Evolutionary conservation across 179 eudicot species (phyloP).

Genomic region (Nepenthes alata): DNA sequence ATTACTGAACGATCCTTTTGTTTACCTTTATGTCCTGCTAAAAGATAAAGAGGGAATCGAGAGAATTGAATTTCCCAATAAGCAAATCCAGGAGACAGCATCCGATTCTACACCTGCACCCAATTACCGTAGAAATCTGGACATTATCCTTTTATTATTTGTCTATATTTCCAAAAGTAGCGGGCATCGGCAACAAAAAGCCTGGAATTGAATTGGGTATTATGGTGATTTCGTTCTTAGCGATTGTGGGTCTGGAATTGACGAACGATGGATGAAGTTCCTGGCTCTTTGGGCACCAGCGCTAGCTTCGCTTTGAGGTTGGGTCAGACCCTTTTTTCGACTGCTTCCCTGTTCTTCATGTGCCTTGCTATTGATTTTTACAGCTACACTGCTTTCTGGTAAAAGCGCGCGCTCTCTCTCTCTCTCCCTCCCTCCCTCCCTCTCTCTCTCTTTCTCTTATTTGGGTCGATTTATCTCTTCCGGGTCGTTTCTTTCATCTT

Average conservation of each 20-base stretch:
- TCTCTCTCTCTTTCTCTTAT: not conserved
- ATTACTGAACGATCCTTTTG: no score
- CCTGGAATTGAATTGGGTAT: no score
- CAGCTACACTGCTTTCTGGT: conserved; percentile 82
- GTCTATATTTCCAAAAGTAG: no score
- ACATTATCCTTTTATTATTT: no score
- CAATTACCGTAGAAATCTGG: no score
- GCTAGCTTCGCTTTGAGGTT: conserved; percentile 75
- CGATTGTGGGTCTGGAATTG: not conserved
- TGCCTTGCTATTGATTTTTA: conserved; percentile 69
- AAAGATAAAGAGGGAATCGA: no score
- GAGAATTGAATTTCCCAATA: no score
- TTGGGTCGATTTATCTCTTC: not conserved
- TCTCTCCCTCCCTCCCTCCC: not conserved
- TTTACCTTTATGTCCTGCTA: no score
- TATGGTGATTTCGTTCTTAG: no score
- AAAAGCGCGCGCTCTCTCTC: conserved; percentile 4
- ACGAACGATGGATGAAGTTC: conserved; percentile 43
- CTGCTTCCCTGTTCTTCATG: conserved; percentile 82
- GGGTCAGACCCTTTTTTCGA: conserved; percentile 66
- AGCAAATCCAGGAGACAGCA: no score
- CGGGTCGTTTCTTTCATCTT: not conserved
- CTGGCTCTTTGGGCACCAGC: conserved; percentile 83
- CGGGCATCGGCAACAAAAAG: no score
- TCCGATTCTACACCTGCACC: no score